Conservation (phyloP, 1,284 basidiomycete species). For the Ceratobasidium theobromae region DNA sequence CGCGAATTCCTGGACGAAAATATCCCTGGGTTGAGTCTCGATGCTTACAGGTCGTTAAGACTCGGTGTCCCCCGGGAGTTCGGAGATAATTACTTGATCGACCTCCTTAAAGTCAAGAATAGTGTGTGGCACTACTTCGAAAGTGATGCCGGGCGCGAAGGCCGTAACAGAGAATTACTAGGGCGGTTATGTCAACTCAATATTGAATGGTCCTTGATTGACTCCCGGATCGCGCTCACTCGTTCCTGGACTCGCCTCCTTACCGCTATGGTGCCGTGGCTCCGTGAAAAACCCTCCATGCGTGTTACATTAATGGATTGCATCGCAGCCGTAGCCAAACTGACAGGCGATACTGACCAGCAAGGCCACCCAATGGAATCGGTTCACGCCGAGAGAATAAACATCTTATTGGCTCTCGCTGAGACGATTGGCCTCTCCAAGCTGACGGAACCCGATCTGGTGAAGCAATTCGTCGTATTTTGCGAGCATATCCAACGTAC, state of each 20-base stretch:
- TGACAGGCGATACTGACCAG: constrained; percentile 69
- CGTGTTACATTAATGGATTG: constrained; percentile 56
- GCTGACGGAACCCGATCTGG: constrained; percentile 49
- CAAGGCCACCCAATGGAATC: constrained; percentile 83
- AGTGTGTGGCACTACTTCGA: constrained; percentile 38
- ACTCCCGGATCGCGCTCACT: constrained; percentile 72
- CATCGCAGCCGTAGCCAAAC: constrained; percentile 63
- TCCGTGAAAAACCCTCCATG: constrained; percentile 58
- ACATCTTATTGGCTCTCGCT: constrained; percentile 67
- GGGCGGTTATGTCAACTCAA: constrained; percentile 62
- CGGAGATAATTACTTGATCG: constrained; percentile 78
- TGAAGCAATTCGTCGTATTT: constrained; percentile 64
- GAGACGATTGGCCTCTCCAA: constrained; percentile 56
- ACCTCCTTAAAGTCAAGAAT: constrained; percentile 37
- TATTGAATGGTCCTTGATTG: constrained; percentile 80
- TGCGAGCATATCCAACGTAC: constrained; percentile 49
- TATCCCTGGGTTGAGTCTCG: constrained; percentile 57
- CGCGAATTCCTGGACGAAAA: constrained; percentile 46
- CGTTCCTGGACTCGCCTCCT: constrained; percentile 80
- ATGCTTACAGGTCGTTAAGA: constrained; percentile 65
- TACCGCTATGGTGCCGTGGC: constrained; percentile 62
- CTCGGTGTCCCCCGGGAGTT: constrained; percentile 70
- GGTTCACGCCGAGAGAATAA: constrained; percentile 75
- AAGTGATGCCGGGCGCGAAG: constrained; percentile 38
- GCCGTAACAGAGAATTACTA: constrained; percentile 52